phyloP scores from a whole-genome alignment of 768 basidiomycete genomes.

The Naganishia antarctica region DNA sequence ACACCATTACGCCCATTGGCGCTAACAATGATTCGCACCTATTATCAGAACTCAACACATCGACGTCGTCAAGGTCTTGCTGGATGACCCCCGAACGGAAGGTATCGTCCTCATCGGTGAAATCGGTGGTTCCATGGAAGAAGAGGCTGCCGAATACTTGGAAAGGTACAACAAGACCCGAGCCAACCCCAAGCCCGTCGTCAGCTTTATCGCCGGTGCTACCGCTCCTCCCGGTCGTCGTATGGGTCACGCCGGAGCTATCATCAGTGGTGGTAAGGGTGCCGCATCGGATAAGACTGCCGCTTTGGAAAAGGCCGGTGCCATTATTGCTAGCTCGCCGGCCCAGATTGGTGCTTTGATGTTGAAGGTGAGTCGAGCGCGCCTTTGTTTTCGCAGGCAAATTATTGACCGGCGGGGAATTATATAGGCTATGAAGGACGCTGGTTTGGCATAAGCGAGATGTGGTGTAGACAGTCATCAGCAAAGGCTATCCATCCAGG shows the following conservation, averaged over 20 bases:
- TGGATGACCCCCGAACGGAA: conserved; percentile 88
- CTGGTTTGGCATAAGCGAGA: conserved; percentile 33
- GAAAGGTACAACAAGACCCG: conserved; percentile 87
- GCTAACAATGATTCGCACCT: too few species aligned
- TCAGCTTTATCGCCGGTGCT: conserved; percentile 94
- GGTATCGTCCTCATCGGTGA: conserved; percentile 98
- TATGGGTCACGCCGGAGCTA: conserved; percentile 98
- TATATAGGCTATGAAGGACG: conserved; percentile 35
- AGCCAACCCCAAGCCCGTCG: conserved; percentile 82
- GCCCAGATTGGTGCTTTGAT: conserved; percentile 88
- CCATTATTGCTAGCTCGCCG: conserved; percentile 86
- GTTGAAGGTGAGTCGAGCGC: conserved; percentile 58
- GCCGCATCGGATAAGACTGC: conserved; percentile 87
- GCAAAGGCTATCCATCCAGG: neutral
- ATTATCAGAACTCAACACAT: conserved; percentile 84
- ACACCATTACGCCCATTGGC: too few species aligned
- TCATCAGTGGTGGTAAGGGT: conserved; percentile 96
- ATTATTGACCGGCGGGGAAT: neutral
- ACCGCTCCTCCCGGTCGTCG: conserved; percentile 96
- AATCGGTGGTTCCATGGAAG: conserved; percentile 98
- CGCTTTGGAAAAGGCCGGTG: conserved; percentile 79
- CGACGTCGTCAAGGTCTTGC: conserved; percentile 92
- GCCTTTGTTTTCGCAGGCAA: too few species aligned
- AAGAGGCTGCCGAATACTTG: conserved; percentile 95
- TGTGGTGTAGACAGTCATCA: neutral